phyloP scores from a whole-genome alignment of 2,329 filamentous ascomycete genomes.

The Albophoma yamanashiensis region DNA sequence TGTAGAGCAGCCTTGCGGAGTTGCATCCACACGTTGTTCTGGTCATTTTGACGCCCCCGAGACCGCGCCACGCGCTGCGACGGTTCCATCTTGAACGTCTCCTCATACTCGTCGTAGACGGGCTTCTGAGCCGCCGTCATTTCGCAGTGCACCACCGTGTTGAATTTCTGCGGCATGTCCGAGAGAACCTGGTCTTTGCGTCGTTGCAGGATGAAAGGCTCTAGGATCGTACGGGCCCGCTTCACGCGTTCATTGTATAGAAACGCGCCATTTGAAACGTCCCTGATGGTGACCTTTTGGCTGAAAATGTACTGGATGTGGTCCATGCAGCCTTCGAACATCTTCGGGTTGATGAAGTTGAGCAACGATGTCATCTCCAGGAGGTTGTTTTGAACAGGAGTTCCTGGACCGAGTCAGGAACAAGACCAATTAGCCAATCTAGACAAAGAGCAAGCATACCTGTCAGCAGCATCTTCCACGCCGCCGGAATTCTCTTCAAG shows the following conservation, averaged over 20 bases:
- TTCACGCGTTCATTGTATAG: slow-evolving; percentile 80
- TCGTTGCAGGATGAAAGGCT: slow-evolving; percentile 86
- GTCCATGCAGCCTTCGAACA: slow-evolving; percentile 69
- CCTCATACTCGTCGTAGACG: slow-evolving; percentile 58
- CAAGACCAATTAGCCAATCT: background rate
- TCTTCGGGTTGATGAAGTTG: slow-evolving; percentile 81
- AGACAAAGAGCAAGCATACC: slow-evolving; percentile 11
- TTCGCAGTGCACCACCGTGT: slow-evolving; percentile 69
- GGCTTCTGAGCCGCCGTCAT: slow-evolving; percentile 62
- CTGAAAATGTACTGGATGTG: slow-evolving; percentile 83
- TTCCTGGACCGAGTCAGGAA: slow-evolving; percentile 51
- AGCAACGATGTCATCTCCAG: slow-evolving; percentile 84
- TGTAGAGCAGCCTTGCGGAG: slow-evolving; percentile 89
- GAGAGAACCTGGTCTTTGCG: slow-evolving; percentile 88
- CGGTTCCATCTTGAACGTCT: slow-evolving; percentile 53
- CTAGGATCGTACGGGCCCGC: slow-evolving; percentile 82
- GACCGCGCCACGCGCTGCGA: slow-evolving; percentile 40
- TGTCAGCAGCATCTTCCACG: slow-evolving; percentile 73
- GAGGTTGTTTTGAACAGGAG: slow-evolving; percentile 88
- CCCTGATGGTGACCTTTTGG: slow-evolving; percentile 76
- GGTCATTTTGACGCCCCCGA: slow-evolving; percentile 37
- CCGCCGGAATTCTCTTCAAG: slow-evolving; percentile 63
- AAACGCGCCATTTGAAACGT: slow-evolving; percentile 69
- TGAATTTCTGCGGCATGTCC: slow-evolving; percentile 71
- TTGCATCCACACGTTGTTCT: slow-evolving; percentile 74